Conservation (phyloP, 2,329 filamentous ascomycete species). For the Parastagonospora nodorum region DNA sequence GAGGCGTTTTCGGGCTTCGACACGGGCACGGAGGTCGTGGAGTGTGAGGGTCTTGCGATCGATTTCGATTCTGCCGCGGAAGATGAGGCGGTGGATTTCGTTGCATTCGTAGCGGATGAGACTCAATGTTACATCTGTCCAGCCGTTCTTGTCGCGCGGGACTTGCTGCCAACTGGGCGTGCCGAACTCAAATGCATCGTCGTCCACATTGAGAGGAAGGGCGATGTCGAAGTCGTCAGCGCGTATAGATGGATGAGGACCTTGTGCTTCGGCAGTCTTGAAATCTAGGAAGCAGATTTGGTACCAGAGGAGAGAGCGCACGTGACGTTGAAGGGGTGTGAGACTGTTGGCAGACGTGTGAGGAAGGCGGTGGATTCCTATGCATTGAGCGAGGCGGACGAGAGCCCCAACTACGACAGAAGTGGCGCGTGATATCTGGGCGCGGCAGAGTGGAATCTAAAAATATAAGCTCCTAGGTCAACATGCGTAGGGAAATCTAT, state of each 20-base stretch:
- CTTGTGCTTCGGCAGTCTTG: conserved; percentile 46
- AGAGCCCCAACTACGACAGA: conserved; percentile 46
- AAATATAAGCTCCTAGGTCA: conserved; percentile 8
- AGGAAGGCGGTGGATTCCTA: conserved; percentile 44
- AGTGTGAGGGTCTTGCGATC: conserved; percentile 44
- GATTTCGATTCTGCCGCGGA: conserved; percentile 45
- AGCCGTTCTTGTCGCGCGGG: conserved; percentile 35
- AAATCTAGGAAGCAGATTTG: conserved; percentile 47
- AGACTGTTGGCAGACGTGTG: conserved; percentile 42
- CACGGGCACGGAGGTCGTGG: conserved; percentile 41
- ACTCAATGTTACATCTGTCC: conserved; percentile 43
- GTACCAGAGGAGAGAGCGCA: conserved; percentile 45
- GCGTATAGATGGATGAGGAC: conserved; percentile 44
- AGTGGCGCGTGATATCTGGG: conserved; percentile 45
- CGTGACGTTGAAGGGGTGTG: conserved; percentile 43
- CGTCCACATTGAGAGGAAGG: conserved; percentile 43
- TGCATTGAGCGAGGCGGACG: conserved; percentile 45
- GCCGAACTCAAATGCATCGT: conserved; percentile 46
- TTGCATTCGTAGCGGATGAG: conserved; percentile 47
- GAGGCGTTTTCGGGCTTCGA: conserved; percentile 42
- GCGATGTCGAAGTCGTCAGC: conserved; percentile 46
- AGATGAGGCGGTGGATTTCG: conserved; percentile 45
- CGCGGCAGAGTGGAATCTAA: conserved; percentile 45
- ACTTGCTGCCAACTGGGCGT: conserved; percentile 42
- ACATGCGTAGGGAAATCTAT: neutral